Percentiles rank a stretch among this genome's conserved stretches.
phyloP scores from a whole-genome alignment of 495 filamentous ascomycete species.

The Barbatosphaeria neglecta region DNA sequence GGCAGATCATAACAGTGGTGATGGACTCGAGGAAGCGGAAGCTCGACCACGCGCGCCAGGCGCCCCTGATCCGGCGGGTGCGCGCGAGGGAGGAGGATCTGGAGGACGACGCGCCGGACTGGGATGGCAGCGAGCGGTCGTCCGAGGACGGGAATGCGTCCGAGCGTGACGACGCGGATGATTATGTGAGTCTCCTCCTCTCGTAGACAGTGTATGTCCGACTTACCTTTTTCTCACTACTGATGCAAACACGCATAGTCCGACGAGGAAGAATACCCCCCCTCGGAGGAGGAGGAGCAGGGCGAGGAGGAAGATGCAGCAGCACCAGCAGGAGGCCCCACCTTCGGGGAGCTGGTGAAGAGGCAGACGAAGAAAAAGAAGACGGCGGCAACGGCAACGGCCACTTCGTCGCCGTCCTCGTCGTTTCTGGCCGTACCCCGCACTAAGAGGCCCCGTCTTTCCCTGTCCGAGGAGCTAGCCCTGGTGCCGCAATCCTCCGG shows the following conservation, averaged over 20 bases:
- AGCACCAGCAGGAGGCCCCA: neutral
- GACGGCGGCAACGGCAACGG: neutral
- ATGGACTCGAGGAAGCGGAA: neutral
- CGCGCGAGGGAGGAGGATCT: neutral
- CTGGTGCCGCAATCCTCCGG: neutral
- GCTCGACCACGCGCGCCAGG: neutral
- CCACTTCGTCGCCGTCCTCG: too few relatives aligned
- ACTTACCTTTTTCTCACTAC: too few relatives aligned
- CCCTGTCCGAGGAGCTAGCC: neutral
- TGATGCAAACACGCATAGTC: too few relatives aligned
- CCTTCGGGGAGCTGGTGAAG: neutral
- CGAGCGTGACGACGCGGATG: too few relatives aligned
- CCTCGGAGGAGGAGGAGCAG: conserved; percentile 14
- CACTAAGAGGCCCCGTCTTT: too few relatives aligned
- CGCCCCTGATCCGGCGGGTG: neutral
- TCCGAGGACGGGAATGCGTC: too few relatives aligned
- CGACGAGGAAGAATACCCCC: too few relatives aligned
- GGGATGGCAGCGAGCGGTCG: conserved; percentile 14
- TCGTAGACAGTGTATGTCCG: too few relatives aligned
- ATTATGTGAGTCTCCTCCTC: too few relatives aligned
- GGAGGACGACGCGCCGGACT: neutral
- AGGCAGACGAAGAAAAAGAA: neutral
- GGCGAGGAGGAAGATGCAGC: neutral
- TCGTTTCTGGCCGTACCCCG: too few relatives aligned
- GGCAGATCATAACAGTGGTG: too few relatives aligned